Percentiles rank a stretch among this genome's conserved stretches.
Evolutionary conservation across 129 eudicot species (phyloP).

Genomic region (Chrysanthemum makinoi): DNA sequence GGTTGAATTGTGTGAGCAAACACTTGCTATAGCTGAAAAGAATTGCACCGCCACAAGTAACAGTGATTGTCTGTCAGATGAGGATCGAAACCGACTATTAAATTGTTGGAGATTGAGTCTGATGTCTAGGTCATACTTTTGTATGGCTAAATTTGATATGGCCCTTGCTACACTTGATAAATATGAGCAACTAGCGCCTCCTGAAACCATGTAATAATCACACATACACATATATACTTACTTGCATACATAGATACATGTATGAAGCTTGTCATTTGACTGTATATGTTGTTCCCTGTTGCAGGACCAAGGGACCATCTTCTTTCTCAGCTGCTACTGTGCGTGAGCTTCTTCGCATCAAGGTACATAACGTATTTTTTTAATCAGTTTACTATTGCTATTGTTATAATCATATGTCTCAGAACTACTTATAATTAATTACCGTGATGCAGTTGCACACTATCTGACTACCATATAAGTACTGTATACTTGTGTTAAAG

Average conservation of each 20-base stretch:
- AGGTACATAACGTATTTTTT: constrained; percentile 44
- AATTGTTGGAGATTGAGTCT: constrained; percentile 72
- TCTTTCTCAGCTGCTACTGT: constrained; percentile 51
- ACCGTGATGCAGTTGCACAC: not conserved
- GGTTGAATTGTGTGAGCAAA: constrained; percentile 58
- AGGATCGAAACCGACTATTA: constrained; percentile 24
- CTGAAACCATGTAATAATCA: constrained; percentile 40
- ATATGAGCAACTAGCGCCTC: constrained; percentile 45
- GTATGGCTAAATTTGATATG: constrained; percentile 67
- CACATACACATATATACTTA: not conserved
- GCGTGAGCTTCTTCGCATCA: constrained; percentile 60
- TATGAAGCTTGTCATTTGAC: constrained; percentile 9
- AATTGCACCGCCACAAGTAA: constrained; percentile 32
- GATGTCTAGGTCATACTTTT: constrained; percentile 60
- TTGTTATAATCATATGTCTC: not conserved
- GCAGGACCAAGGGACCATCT: constrained; percentile 36
- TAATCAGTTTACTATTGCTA: not conserved
- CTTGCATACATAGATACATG: not conserved
- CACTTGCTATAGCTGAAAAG: constrained; percentile 56
- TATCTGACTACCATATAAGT: not conserved
- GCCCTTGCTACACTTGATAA: constrained; percentile 63
- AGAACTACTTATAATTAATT: not conserved
- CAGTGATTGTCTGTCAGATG: constrained; percentile 21
- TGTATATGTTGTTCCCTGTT: constrained; percentile 11
- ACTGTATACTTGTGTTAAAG: constrained; percentile 1